phyloP scores from a whole-genome alignment of 345 rosid genomes.

The Hevea brasiliensis region DNA sequence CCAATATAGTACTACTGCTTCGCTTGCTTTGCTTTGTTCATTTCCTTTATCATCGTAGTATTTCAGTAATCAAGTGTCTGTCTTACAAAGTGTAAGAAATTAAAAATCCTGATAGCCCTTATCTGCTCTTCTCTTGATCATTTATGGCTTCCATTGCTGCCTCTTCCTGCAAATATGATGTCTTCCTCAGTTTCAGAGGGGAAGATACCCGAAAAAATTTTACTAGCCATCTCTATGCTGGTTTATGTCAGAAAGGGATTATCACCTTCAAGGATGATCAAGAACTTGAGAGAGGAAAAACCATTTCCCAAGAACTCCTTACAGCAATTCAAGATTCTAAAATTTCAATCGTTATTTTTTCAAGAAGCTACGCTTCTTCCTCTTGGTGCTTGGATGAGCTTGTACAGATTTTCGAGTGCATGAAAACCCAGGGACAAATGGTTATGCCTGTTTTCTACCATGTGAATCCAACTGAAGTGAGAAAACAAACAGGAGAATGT shows the following conservation, averaged over 20 bases:
- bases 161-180: slow-evolving; percentile 2
- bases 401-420: not conserved
- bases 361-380: not conserved
- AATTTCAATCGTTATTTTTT: not conserved
- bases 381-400: slow-evolving; percentile 14
- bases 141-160: no score
- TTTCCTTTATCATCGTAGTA: no score
- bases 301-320: not conserved
- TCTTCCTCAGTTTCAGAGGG: slow-evolving; percentile 6
- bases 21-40: no score
- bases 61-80: no score
- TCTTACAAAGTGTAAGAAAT: no score
- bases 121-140: no score
- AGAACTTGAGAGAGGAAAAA: slow-evolving; percentile 4
- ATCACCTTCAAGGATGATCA: slow-evolving; percentile 6
- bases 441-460: slow-evolving; percentile 1
- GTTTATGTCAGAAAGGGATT: not conserved
- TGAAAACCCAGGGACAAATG: not conserved
- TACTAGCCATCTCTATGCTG: slow-evolving; percentile 1
- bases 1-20: no score
- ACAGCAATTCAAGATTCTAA: not conserved
- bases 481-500: not conserved
- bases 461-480: not conserved
- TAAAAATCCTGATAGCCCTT: no score
- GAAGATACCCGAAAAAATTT: slow-evolving; percentile 5